Evolutionary conservation across 192 early-diverging fungal species (phyloP).

Genomic region (Phlyctochytrium planicorne): DNA sequence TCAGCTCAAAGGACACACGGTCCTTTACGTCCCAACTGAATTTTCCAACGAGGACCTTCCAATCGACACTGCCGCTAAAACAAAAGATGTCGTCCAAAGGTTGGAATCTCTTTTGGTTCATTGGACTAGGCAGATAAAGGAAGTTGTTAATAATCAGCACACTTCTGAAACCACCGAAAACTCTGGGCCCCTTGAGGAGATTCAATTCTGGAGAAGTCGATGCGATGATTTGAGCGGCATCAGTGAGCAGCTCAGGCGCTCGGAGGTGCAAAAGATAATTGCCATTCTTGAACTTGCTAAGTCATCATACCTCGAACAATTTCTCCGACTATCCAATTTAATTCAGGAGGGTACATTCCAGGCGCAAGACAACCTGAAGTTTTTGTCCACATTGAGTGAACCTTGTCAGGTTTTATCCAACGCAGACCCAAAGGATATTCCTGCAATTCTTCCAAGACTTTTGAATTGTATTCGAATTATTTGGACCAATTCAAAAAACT

Average conservation of each 20-base stretch:
- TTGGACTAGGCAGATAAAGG: slow-evolving; percentile 68
- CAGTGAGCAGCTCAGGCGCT: slow-evolving; percentile 53
- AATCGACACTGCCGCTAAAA: slow-evolving; percentile 28
- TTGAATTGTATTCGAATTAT: slow-evolving; percentile 60
- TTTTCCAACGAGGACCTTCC: background rate
- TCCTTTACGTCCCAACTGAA: slow-evolving; percentile 29
- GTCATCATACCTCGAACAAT: slow-evolving; percentile 63
- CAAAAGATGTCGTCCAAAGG: slow-evolving; percentile 60
- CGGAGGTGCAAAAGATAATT: slow-evolving; percentile 56
- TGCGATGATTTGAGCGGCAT: slow-evolving; percentile 67
- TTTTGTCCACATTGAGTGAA: slow-evolving; percentile 55
- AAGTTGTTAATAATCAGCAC: slow-evolving; percentile 66
- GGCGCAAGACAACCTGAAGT: slow-evolving; percentile 67
- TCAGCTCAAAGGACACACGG: slow-evolving; percentile 61
- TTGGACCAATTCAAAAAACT: slow-evolving; percentile 62
- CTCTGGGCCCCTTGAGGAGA: slow-evolving; percentile 63
- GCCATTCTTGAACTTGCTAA: slow-evolving; percentile 52
- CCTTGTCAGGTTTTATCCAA: slow-evolving; percentile 47
- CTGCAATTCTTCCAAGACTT: slow-evolving; percentile 49
- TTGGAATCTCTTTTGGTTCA: slow-evolving; percentile 59
- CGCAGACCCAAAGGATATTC: slow-evolving; percentile 54
- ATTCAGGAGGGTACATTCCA: slow-evolving; percentile 64
- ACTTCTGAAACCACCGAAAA: slow-evolving; percentile 55
- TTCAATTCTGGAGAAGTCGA: slow-evolving; percentile 59
- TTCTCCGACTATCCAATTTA: slow-evolving; percentile 54